Conservation (phyloP, 2,329 filamentous ascomycete genomes). For the Aspergillus sp. region DNA sequence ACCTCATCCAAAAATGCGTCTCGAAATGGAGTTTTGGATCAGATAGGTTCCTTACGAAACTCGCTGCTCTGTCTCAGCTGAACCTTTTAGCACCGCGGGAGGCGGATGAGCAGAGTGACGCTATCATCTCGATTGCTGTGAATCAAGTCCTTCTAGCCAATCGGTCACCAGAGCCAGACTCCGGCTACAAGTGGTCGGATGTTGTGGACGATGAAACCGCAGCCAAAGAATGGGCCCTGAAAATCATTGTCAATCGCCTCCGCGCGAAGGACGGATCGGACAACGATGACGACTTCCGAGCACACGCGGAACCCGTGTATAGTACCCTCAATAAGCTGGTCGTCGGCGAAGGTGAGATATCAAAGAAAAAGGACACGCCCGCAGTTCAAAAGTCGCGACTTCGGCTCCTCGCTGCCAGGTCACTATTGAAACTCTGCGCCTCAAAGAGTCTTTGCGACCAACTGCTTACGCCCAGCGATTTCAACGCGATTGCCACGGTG, state of each 20-base stretch:
- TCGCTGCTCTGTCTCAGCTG: conserved; percentile 61
- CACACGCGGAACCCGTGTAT: conserved; percentile 66
- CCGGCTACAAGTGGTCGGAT: conserved; percentile 65
- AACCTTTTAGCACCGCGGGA: conserved; percentile 72
- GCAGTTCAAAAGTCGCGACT: conserved; percentile 76
- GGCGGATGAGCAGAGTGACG: conserved; percentile 69
- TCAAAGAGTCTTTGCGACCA: conserved; percentile 71
- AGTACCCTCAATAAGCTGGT: conserved; percentile 77
- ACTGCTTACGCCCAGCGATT: conserved; percentile 68
- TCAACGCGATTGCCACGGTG: conserved; percentile 77
- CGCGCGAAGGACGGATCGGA: conserved; percentile 60
- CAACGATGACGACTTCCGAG: conserved; percentile 44
- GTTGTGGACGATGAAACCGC: conserved; percentile 77
- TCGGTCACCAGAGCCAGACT: conserved; percentile 55
- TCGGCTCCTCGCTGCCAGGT: conserved; percentile 75
- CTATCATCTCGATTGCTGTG: conserved; percentile 75
- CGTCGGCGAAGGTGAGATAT: conserved; percentile 73
- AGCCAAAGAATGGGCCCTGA: conserved; percentile 80
- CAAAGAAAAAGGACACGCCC: conserved; percentile 72
- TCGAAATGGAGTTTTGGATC: conserved; percentile 72
- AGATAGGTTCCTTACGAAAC: conserved; percentile 66
- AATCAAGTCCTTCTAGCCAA: conserved; percentile 71
- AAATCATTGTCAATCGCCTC: conserved; percentile 81
- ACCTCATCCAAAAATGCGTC: conserved; percentile 73
- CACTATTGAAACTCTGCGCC: conserved; percentile 80